Conservation (phyloP, 345 rosid species). For the Psidium friedrichsthalianum region DNA sequence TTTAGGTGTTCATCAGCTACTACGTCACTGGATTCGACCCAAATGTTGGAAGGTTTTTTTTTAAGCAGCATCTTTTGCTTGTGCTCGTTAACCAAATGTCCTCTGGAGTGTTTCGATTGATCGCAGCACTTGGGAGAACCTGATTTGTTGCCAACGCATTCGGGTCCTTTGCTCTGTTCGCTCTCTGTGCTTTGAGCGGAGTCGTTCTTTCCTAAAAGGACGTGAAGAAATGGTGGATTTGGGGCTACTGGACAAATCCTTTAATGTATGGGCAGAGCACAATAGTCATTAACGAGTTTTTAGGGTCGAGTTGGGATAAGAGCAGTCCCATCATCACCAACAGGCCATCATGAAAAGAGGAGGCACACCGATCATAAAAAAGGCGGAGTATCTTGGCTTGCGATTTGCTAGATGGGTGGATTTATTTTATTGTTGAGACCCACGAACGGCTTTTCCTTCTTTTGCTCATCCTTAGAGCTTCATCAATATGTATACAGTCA, state of each 20-base stretch:
- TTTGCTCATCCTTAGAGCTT: too few relatives aligned
- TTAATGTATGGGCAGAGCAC: conserved; percentile 58
- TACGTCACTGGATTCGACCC: conserved; percentile 39
- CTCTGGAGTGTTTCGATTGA: conserved; percentile 22
- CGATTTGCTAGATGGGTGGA: too few relatives aligned
- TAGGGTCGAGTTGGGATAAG: conserved; percentile 37
- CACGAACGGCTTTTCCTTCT: too few relatives aligned
- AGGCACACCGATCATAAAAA: too few relatives aligned
- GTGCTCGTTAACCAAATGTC: conserved; percentile 27
- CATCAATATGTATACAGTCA: too few relatives aligned
- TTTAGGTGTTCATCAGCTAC: conserved; percentile 26
- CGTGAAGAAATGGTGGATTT: conserved; percentile 47
- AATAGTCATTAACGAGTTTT: conserved; percentile 34
- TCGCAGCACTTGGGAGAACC: conserved; percentile 26
- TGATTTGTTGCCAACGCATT: conserved; percentile 29
- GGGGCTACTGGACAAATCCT: conserved; percentile 54
- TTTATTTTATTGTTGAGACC: too few relatives aligned
- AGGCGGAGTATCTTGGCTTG: too few relatives aligned
- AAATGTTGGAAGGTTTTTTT: conserved; percentile 24
- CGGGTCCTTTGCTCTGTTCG: conserved; percentile 24
- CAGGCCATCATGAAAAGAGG: too few relatives aligned
- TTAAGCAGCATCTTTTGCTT: conserved; percentile 26
- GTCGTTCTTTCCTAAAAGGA: conserved; percentile 32
- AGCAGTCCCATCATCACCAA: too few relatives aligned
- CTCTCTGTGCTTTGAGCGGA: conserved; percentile 26